Evolutionary conservation across 129 eudicot genomes (phyloP).

Genomic region (Escallonia rubra): DNA sequence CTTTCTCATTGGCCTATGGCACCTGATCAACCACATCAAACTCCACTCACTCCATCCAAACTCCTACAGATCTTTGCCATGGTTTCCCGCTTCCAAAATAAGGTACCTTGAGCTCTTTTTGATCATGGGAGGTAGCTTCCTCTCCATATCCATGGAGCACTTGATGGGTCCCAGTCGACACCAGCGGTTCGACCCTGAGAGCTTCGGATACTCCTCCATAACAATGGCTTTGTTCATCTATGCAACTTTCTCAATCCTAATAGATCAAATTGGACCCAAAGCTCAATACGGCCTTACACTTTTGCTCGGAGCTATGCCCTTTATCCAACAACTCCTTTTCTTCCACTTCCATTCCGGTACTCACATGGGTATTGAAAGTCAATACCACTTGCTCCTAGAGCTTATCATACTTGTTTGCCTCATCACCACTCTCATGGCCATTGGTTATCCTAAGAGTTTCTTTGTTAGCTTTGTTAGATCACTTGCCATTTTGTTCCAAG

Average conservation of each 20-base stretch:
- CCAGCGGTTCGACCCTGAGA: conserved; percentile 51
- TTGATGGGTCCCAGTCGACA: conserved; percentile 69
- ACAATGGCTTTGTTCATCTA: conserved; percentile 55
- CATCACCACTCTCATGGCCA: conserved; percentile 53
- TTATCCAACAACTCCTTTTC: conserved; percentile 72
- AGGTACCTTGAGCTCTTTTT: conserved; percentile 63
- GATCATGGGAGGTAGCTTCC: conserved; percentile 46
- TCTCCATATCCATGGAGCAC: conserved; percentile 79
- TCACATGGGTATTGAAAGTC: conserved; percentile 97
- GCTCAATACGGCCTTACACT: conserved; percentile 47
- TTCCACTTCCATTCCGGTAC: conserved; percentile 91
- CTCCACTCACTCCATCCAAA: conserved; percentile 46
- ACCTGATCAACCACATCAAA: conserved; percentile 67
- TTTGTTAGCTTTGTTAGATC: conserved; percentile 59
- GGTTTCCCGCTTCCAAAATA: conserved; percentile 61
- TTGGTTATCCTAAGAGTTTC: conserved; percentile 47
- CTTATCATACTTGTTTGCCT: conserved; percentile 42
- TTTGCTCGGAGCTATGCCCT: conserved; percentile 51
- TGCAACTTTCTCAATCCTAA: conserved; percentile 47
- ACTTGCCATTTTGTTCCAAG: conserved; percentile 54
- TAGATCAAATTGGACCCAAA: conserved; percentile 52
- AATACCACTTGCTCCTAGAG: conserved; percentile 82
- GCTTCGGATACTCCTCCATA: conserved; percentile 75
- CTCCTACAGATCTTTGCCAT: conserved; percentile 59
- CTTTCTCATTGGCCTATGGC: conserved; percentile 74